These are phyloP conservation scores for Pulveroboletus frians DNA, from an alignment of 768 basidiomycete species.

Conservation along the genomic window DNA sequence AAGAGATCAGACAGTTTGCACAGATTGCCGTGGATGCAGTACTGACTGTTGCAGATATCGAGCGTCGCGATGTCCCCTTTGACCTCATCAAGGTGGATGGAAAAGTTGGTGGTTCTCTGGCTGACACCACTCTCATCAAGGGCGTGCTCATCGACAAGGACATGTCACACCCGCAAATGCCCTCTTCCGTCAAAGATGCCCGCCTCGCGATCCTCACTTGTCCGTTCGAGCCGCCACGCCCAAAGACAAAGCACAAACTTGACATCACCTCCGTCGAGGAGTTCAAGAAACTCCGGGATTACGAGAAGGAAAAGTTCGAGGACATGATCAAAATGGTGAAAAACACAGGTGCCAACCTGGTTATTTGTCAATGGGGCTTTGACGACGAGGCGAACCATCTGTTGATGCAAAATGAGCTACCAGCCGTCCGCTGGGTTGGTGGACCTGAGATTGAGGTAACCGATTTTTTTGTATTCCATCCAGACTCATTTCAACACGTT, in stretches of 20 bases:
- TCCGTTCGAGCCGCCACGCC: slow-evolving; percentile 97
- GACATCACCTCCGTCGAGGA: slow-evolving; percentile 97
- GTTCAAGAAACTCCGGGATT: slow-evolving; percentile 89
- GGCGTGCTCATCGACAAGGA: slow-evolving; percentile 99
- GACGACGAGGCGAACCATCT: slow-evolving; percentile 99
- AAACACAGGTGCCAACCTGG: slow-evolving; percentile 94
- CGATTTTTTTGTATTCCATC: background rate
- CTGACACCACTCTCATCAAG: slow-evolving; percentile 91
- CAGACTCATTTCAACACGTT: background rate
- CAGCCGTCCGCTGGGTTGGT: slow-evolving; percentile 98
- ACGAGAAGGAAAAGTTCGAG: slow-evolving; percentile 93
- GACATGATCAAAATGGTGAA: slow-evolving; percentile 98
- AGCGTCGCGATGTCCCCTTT: slow-evolving; percentile 92
- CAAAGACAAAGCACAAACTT: slow-evolving; percentile 98
- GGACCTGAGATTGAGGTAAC: slow-evolving; percentile 96
- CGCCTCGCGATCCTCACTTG: slow-evolving; percentile 95
- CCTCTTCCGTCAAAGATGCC: slow-evolving; percentile 79
- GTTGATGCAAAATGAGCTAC: slow-evolving; percentile 95
- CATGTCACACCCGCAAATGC: slow-evolving; percentile 99
- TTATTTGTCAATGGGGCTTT: slow-evolving; percentile 99
- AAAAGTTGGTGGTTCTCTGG: slow-evolving; percentile 95
- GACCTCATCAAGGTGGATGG: slow-evolving; percentile 99
- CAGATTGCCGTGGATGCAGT: slow-evolving; percentile 98
- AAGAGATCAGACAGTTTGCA: slow-evolving; percentile 92
- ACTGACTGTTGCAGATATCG: slow-evolving; percentile 88